Base-by-base conservation (phyloP, 345 rosid genomes). In the Citrus hindsii region DNA sequence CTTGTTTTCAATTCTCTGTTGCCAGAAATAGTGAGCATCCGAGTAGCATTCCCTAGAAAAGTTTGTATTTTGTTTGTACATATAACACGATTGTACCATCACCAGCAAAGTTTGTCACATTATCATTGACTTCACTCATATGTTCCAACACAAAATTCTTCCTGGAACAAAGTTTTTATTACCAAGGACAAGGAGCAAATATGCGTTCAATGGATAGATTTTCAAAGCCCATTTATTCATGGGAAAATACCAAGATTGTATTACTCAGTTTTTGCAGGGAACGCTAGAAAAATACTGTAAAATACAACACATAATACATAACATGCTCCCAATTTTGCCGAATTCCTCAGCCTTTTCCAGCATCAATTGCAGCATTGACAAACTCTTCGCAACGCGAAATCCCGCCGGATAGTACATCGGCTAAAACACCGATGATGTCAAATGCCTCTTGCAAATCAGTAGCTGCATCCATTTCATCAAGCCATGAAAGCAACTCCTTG, bases 391-490 rank as follows among this genome's bases (percentile, higher is more conserved):
- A 97, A 33, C 70, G 71, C 0, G 87, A 40, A 73, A 85, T 79
- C 68, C 98, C 98, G 30, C 92, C 89, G 0, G 98, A 90, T 67
- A 94, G 83, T 14, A 94, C 95, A 75, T 93, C 98, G 5, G 85
- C 87, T 55, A 94, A 77, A 38, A 90, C 91, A 6, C 98, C 98
- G 1, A 94, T 88, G 9, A 91, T 83, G 62, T 94, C 99, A 68
- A 97, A 97, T 2, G 97, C 97, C 84, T 94, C 97, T 87, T 90
- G 99, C 83, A 94, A 87, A 82, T 90, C 93, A 28, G 85, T 81
- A 4, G 93, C 92, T 0, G 91, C 85, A 79, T 76, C 86, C 87
- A 97, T 97, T 69, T 92, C 98, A 19, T 94, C 97, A 3, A 93
- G 91, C 95, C 98, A 96, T 4, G 90, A 81, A 69, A 93, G 83